Evolutionary conservation across 2,329 filamentous ascomycete genomes (phyloP).

Genomic region (Phaeoacremonium minimum): DNA sequence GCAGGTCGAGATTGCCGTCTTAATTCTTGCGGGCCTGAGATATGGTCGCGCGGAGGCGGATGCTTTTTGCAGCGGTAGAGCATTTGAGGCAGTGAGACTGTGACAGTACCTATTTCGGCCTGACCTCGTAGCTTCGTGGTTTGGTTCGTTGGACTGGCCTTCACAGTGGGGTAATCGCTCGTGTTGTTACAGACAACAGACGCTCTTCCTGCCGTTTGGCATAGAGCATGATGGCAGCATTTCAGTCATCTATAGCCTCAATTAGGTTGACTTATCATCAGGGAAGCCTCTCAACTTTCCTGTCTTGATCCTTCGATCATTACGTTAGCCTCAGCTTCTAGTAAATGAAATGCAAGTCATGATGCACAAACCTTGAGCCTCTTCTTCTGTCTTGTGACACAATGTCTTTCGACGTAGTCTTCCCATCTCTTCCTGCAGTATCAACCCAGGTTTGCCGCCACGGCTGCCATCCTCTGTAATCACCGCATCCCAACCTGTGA

Average conservation of each 20-base stretch:
- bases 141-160: background rate
- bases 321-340: conserved; percentile 11
- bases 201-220: too few relatives aligned
- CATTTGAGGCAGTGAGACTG: background rate
- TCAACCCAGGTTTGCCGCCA: conserved; percentile 40
- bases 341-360: too few relatives aligned
- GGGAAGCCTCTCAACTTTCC: background rate
- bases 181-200: background rate
- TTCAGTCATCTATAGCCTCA: too few relatives aligned
- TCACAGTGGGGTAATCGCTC: background rate
- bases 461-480: conserved; percentile 50
- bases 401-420: too few relatives aligned
- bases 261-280: too few relatives aligned
- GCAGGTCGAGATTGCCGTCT: conserved; percentile 35
- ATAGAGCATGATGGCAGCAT: too few relatives aligned
- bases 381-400: too few relatives aligned
- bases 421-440: conserved; percentile 40
- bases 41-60: background rate
- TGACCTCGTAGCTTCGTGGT: background rate
- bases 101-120: background rate
- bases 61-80: background rate
- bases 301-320: background rate
- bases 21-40: conserved; percentile 22
- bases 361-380: too few relatives aligned
- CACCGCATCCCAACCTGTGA: conserved; percentile 29